These are phyloP conservation scores for Venturiaceae sp. DNA, from an alignment of 2,329 filamentous ascomycete genomes.

Conservation along the genomic window DNA sequence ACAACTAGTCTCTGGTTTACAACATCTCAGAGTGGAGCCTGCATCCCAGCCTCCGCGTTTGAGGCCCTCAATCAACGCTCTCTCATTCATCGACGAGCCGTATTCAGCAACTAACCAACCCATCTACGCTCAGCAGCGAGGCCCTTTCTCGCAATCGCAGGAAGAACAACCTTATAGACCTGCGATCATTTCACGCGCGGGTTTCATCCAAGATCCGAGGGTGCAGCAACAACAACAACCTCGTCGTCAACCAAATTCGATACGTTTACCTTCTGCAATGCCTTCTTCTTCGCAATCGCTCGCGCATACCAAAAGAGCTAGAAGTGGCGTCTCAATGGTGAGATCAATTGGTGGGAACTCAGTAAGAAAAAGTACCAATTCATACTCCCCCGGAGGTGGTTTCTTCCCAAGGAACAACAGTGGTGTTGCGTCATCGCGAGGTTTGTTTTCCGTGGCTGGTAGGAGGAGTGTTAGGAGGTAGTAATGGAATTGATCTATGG, in stretches of 20 bases:
- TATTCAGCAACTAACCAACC: background rate
- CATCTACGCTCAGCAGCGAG: background rate
- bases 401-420: background rate
- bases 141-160: background rate
- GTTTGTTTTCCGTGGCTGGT: background rate
- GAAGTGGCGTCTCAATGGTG: background rate
- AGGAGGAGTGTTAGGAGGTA: background rate
- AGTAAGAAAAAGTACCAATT: background rate
- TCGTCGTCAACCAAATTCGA: background rate
- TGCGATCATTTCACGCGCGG: background rate
- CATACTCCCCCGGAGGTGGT: background rate
- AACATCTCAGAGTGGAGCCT: background rate
- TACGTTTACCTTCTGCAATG: background rate
- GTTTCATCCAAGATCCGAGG: background rate
- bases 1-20: background rate
- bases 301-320: background rate
- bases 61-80: conserved; percentile 2
- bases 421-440: background rate
- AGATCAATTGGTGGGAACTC: background rate
- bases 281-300: background rate
- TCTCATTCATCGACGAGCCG: conserved; percentile 8
- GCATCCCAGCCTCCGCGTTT: background rate
- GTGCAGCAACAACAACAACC: background rate
- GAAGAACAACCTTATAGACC: background rate
- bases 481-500: background rate